Percentiles rank a stretch among this genome's conserved stretches.
Conservation (phyloP, 2,329 filamentous ascomycete species). For the Trichoderma lentiforme region DNA sequence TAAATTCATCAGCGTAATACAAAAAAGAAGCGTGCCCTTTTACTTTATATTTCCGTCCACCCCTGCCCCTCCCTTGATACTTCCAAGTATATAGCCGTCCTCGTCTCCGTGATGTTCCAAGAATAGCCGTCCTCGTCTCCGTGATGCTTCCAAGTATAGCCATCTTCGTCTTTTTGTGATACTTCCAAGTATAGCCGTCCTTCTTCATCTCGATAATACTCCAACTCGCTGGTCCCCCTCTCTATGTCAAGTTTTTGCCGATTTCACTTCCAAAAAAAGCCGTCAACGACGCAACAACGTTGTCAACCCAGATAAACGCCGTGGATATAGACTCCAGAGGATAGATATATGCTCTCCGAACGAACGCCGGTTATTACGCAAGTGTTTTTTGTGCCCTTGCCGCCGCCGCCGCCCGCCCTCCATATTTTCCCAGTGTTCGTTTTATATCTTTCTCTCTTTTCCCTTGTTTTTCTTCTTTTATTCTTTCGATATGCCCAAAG, state of each 20-base stretch:
- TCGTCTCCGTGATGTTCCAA: background rate
- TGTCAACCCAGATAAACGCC: constrained; percentile 21
- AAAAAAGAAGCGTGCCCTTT: background rate
- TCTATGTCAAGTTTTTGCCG: background rate
- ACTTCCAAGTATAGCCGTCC: background rate
- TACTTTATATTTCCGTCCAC: background rate
- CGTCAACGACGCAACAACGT: constrained; percentile 11
- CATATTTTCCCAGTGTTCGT: constrained; percentile 5
- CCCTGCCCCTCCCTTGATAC: background rate
- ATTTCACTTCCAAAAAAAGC: background rate
- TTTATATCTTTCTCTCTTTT: background rate
- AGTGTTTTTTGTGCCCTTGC: background rate
- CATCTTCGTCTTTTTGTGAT: too few relatives aligned
- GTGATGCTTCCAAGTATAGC: background rate
- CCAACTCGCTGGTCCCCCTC: background rate
- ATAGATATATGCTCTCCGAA: constrained; percentile 20
- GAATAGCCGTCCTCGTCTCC: background rate
- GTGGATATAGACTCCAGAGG: constrained; percentile 19
- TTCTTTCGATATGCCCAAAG: background rate
- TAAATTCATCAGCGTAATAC: constrained; percentile 13
- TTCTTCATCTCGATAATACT: background rate
- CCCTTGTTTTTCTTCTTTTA: background rate
- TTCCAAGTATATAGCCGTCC: too few relatives aligned
- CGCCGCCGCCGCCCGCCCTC: constrained; percentile 5
- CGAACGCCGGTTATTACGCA: constrained; percentile 21